Evolutionary conservation across 164 flowering plant species (phyloP).

Genomic region (Paratinospora sagittata): DNA sequence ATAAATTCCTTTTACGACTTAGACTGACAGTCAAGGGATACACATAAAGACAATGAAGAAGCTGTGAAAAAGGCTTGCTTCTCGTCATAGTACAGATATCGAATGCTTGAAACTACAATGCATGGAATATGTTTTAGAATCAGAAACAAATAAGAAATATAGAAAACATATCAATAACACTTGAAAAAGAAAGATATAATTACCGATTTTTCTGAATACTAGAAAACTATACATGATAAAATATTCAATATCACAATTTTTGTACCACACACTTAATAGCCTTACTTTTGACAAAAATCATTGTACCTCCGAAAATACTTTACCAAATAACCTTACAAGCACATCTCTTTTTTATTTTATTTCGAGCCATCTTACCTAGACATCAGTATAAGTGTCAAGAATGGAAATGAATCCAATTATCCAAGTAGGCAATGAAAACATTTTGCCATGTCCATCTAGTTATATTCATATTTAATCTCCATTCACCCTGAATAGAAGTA

Average conservation of each 20-base stretch:
- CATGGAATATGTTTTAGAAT: slow-evolving; percentile 9
- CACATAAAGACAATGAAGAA: slow-evolving; percentile 84
- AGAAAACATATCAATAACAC: not conserved
- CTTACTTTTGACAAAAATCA: no score
- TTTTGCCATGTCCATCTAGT: not conserved
- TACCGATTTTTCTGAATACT: not conserved
- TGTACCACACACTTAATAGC: no score
- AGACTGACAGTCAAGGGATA: slow-evolving; percentile 82
- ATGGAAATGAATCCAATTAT: no score
- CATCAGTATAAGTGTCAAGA: no score
- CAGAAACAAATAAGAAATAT: not conserved
- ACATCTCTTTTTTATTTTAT: no score
- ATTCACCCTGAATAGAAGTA: not conserved
- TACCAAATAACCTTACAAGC: no score
- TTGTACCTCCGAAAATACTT: no score
- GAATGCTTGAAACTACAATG: slow-evolving; percentile 79
- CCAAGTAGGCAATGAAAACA: not conserved
- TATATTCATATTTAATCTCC: not conserved
- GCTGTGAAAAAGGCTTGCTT: slow-evolving; percentile 94
- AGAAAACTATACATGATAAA: not conserved
- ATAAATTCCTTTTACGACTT: slow-evolving; percentile 91
- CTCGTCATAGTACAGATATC: slow-evolving; percentile 85
- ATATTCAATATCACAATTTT: no score
- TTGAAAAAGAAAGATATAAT: not conserved
- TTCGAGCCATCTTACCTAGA: no score